Percentiles rank a stretch among this genome's conserved stretches.
phyloP scores from a whole-genome alignment of 2,329 filamentous ascomycete species.

The Penicillium occitanis region DNA sequence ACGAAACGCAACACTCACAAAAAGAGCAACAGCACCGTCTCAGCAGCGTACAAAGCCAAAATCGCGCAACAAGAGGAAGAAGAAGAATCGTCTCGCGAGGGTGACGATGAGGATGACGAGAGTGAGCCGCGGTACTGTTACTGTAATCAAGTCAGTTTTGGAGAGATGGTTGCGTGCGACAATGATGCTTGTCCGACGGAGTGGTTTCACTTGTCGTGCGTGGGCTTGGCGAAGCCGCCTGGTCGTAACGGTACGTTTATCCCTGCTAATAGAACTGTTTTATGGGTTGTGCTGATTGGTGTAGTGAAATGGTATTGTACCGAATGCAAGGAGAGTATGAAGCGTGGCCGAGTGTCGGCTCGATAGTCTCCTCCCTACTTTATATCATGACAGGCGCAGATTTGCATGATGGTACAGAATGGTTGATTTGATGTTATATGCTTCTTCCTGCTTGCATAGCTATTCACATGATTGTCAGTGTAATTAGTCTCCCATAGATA shows the following conservation, averaged over 20 bases:
- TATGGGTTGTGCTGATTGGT: conserved; percentile 41
- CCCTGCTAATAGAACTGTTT: neutral
- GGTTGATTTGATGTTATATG: neutral
- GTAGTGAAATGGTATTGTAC: conserved; percentile 74
- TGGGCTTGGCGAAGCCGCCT: conserved; percentile 76
- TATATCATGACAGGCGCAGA: neutral
- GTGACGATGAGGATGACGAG: conserved; percentile 63
- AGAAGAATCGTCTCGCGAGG: conserved; percentile 47
- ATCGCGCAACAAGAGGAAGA: conserved; percentile 42
- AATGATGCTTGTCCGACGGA: conserved; percentile 69
- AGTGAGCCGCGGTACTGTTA: conserved; percentile 77
- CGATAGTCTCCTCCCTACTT: neutral
- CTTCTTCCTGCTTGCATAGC: neutral
- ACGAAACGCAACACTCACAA: conserved; percentile 38
- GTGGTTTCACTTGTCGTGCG: conserved; percentile 83
- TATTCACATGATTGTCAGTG: neutral
- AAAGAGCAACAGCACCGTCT: conserved; percentile 29
- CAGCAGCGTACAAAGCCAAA: conserved; percentile 28
- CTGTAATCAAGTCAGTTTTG: conserved; percentile 76
- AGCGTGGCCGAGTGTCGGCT: conserved; percentile 44
- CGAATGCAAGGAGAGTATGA: conserved; percentile 69
- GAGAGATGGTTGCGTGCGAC: conserved; percentile 82
- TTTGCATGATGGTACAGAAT: neutral
- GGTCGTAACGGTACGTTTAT: conserved; percentile 66
- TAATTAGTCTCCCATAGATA: neutral